A percentile compares a stretch with the other conserved stretches of the same genome.
Conservation (phyloP, 139 green algal species). For the Pseudopediastrum boryanum region DNA sequence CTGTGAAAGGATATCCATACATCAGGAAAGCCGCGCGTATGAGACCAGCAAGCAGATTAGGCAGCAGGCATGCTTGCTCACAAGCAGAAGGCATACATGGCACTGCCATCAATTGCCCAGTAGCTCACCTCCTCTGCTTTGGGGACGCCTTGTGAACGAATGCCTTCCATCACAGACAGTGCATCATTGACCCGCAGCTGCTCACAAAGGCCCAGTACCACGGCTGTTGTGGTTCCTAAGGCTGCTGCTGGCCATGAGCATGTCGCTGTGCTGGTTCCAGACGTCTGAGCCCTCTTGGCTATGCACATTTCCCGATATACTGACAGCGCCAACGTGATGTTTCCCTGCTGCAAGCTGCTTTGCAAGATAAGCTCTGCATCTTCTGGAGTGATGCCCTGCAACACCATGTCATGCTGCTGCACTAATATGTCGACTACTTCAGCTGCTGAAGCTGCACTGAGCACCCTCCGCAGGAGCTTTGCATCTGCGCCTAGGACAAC, state of each 20-base stretch:
- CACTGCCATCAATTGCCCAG: too few relatives aligned
- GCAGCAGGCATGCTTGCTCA: neutral
- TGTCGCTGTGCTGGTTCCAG: neutral
- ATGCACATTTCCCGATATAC: slow-evolving; percentile 72
- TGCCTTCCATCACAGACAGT: slow-evolving; percentile 50
- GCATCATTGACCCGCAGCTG: slow-evolving; percentile 77
- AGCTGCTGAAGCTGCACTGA: neutral
- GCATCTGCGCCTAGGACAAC: neutral
- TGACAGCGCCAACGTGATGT: slow-evolving; percentile 65
- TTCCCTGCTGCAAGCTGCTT: slow-evolving; percentile 61
- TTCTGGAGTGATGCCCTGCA: neutral
- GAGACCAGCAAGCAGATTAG: neutral
- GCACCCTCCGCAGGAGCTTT: slow-evolving; percentile 16
- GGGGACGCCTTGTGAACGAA: slow-evolving; percentile 71
- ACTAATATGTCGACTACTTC: slow-evolving; percentile 29
- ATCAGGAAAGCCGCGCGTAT: neutral
- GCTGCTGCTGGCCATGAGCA: slow-evolving; percentile 66
- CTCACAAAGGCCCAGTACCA: slow-evolving; percentile 77
- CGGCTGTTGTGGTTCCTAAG: slow-evolving; percentile 51
- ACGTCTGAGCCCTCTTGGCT: slow-evolving; percentile 2
- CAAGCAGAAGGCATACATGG: too few relatives aligned
- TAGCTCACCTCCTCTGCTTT: slow-evolving; percentile 47
- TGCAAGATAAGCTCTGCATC: slow-evolving; percentile 42
- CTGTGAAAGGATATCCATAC: too few relatives aligned
- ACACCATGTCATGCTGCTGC: slow-evolving; percentile 21